Percentiles rank a stretch among this genome's conserved stretches.
Evolutionary conservation across 2,329 filamentous ascomycete genomes (phyloP).

Genomic region (Raffaelea albimanens): DNA sequence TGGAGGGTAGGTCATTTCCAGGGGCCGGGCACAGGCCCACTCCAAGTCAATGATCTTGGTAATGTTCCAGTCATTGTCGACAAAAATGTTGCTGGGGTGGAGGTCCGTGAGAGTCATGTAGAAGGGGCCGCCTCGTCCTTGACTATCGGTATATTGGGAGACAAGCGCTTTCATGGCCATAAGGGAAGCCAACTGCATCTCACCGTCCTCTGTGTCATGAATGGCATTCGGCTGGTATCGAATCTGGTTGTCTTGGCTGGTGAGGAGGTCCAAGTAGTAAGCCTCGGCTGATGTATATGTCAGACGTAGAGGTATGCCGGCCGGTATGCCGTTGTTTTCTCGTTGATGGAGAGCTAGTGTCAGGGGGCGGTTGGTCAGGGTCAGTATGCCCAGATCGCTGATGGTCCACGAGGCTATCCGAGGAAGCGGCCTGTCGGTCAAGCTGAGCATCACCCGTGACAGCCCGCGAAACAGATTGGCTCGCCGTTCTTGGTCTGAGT

Average conservation of each 20-base stretch:
- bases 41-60: constrained; percentile 20
- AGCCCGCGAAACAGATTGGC: constrained; percentile 20
- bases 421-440: constrained; percentile 16
- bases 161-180: neutral
- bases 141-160: too few species aligned
- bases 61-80: constrained; percentile 21
- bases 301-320: constrained; percentile 16
- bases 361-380: constrained; percentile 4
- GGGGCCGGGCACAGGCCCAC: constrained; percentile 11
- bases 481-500: constrained; percentile 13
- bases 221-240: constrained; percentile 16
- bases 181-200: neutral
- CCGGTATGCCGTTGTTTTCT: constrained; percentile 20
- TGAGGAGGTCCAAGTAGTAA: constrained; percentile 16
- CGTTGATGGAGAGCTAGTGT: constrained; percentile 17
- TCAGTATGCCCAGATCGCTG: constrained; percentile 13
- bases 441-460: constrained; percentile 17
- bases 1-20: neutral
- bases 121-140: neutral
- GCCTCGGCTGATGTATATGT: constrained; percentile 21
- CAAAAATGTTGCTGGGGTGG: constrained; percentile 20
- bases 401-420: constrained; percentile 18
- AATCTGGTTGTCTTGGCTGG: constrained; percentile 17
- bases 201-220: neutral
- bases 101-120: constrained; percentile 19